Evolutionary conservation across 352 stramenopile species (phyloP).

Genomic region (Blastocystis sp.): DNA sequence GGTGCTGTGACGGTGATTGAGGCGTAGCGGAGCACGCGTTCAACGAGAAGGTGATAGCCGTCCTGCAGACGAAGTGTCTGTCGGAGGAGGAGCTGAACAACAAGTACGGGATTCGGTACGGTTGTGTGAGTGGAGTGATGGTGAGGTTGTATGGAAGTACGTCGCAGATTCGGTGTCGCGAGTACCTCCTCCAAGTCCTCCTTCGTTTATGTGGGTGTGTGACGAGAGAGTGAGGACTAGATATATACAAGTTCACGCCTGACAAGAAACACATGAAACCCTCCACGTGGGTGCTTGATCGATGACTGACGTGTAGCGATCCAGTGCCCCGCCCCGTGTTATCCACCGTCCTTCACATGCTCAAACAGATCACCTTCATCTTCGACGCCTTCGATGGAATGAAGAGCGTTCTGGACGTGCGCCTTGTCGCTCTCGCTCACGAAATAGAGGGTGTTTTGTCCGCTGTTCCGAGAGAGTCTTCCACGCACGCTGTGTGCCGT

Average conservation of each 20-base stretch:
- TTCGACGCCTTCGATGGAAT: slow-evolving; percentile 9
- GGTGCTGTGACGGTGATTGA: background rate
- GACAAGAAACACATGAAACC: background rate
- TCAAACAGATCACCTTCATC: slow-evolving; percentile 52
- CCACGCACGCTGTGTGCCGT: background rate
- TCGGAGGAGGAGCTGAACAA: background rate
- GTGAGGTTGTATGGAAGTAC: background rate
- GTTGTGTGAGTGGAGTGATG: background rate
- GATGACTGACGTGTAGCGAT: background rate
- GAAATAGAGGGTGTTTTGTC: slow-evolving; percentile 53
- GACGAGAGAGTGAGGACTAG: background rate
- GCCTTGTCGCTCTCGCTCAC: background rate
- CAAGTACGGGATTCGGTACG: slow-evolving; percentile 63
- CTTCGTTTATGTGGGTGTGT: slow-evolving; percentile 31
- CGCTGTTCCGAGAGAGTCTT: background rate
- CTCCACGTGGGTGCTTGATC: background rate
- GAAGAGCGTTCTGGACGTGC: slow-evolving; percentile 20
- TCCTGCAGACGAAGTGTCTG: background rate
- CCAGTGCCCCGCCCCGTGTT: background rate
- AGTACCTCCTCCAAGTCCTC: slow-evolving; percentile 32
- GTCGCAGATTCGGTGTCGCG: slow-evolving; percentile 27
- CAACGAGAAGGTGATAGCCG: background rate
- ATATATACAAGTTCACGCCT: slow-evolving; percentile 42
- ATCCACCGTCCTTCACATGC: background rate
- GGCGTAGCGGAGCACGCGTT: background rate